Evolutionary conservation across 2,329 filamentous ascomycete genomes (phyloP).

Genomic region (Graphium sp.): DNA sequence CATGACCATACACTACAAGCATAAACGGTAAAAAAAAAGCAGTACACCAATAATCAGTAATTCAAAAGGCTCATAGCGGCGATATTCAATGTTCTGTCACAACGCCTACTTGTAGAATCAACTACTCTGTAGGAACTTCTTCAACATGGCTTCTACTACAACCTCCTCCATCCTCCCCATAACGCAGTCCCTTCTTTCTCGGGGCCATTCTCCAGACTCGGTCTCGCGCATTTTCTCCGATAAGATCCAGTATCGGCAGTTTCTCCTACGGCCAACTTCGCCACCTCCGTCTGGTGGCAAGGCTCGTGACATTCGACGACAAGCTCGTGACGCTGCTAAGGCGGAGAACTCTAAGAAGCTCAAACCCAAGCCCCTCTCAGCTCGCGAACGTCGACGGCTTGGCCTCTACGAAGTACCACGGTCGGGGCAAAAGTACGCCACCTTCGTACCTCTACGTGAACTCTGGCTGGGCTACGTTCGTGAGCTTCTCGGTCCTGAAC

Average conservation of each 20-base stretch:
- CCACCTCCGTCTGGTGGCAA: constrained; percentile 38
- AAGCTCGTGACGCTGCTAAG: constrained; percentile 26
- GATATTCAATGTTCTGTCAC: no score
- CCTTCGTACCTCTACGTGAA: constrained; percentile 60
- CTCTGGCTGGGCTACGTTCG: constrained; percentile 78
- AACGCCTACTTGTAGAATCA: no score
- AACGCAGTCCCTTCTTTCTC: constrained; percentile 50
- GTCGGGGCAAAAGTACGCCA: constrained; percentile 41
- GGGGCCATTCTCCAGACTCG: constrained; percentile 63
- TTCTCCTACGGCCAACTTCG: constrained; percentile 62
- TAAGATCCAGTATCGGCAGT: constrained; percentile 66
- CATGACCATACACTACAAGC: no score
- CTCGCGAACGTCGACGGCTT: constrained; percentile 57
- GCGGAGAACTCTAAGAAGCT: constrained; percentile 27
- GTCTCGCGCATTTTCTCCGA: constrained; percentile 60
- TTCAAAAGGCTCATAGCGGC: no score
- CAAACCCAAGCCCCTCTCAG: constrained; percentile 55
- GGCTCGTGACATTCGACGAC: constrained; percentile 38
- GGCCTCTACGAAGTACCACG: constrained; percentile 61
- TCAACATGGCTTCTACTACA: no score
- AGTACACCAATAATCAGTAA: no score
- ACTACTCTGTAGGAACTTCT: no score
- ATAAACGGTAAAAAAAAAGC: no score
- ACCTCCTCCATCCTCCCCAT: constrained; percentile 10
- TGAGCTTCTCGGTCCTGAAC: constrained; percentile 54